Conservation (phyloP, 2,329 filamentous ascomycete species). For the Colletotrichum truncatum region DNA sequence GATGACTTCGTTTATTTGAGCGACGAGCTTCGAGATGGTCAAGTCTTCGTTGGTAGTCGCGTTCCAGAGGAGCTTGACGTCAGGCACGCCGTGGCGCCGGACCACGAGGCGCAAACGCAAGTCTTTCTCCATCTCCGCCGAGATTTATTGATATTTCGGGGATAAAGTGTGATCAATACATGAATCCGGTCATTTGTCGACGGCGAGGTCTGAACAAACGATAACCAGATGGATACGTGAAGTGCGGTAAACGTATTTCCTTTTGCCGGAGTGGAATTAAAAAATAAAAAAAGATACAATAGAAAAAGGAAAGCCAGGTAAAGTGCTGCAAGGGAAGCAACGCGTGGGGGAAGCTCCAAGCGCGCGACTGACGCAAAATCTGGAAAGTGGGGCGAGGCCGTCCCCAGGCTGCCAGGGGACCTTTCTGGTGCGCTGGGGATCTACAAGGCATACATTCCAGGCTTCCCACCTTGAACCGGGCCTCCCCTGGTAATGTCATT, state of each 20-base stretch:
- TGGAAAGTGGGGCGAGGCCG: constrained; percentile 24
- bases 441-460: too few relatives aligned
- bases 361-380: constrained; percentile 29
- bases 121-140: constrained; percentile 36
- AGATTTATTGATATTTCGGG: neutral
- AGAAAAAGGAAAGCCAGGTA: neutral
- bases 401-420: neutral
- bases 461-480: too few relatives aligned
- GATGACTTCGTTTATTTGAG: constrained; percentile 80
- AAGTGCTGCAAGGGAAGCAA: neutral
- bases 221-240: too few relatives aligned
- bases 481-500: too few relatives aligned
- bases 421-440: too few relatives aligned
- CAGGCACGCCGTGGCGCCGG: constrained; percentile 77
- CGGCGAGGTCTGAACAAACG: neutral
- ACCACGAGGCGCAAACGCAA: constrained; percentile 81
- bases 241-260: too few relatives aligned
- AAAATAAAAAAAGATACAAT: neutral
- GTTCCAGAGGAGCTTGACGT: constrained; percentile 77
- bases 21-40: constrained; percentile 80
- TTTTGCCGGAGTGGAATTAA: neutral
- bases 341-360: constrained; percentile 18
- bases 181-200: neutral
- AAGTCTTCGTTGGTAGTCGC: constrained; percentile 65
- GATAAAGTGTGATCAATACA: neutral